These are phyloP conservation scores for Clarireedia monteithiana DNA, from an alignment of 2,329 filamentous ascomycete species.

Conservation along the genomic window DNA sequence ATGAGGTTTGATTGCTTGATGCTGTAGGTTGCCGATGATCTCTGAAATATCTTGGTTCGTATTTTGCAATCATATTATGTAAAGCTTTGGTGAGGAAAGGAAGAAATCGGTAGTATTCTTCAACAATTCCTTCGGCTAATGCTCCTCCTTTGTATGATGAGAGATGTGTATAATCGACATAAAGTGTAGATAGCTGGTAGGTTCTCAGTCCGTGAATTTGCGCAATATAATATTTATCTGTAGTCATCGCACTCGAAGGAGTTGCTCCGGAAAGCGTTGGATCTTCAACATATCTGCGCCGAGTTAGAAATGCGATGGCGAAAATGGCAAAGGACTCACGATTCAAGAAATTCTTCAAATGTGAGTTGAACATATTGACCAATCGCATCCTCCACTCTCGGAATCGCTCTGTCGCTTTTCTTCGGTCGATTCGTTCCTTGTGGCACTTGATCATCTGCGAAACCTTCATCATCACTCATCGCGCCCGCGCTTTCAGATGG, in stretches of 20 bases:
- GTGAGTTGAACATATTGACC: conserved; percentile 67
- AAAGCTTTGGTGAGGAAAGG: conserved; percentile 84
- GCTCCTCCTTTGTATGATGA: conserved; percentile 68
- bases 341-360: conserved; percentile 75
- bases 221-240: conserved; percentile 77
- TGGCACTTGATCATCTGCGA: conserved; percentile 58
- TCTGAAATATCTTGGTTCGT: conserved; percentile 89
- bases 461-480: conserved; percentile 56
- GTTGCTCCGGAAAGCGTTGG: conserved; percentile 54
- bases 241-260: conserved; percentile 61
- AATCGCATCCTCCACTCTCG: conserved; percentile 68
- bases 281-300: conserved; percentile 56
- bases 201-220: conserved; percentile 72
- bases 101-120: conserved; percentile 89
- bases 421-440: conserved; percentile 37
- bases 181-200: conserved; percentile 74
- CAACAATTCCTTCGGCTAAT: conserved; percentile 77
- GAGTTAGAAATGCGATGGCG: conserved; percentile 11
- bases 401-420: conserved; percentile 45
- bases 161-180: conserved; percentile 82
- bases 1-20: conserved; percentile 63
- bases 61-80: conserved; percentile 88
- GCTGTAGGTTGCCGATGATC: conserved; percentile 81
- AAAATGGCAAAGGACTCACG: conserved; percentile 42
- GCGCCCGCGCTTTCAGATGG: conserved; percentile 54